Base-by-base conservation (phyloP, 768 basidiomycete genomes). In the Suillus luteus region DNA sequence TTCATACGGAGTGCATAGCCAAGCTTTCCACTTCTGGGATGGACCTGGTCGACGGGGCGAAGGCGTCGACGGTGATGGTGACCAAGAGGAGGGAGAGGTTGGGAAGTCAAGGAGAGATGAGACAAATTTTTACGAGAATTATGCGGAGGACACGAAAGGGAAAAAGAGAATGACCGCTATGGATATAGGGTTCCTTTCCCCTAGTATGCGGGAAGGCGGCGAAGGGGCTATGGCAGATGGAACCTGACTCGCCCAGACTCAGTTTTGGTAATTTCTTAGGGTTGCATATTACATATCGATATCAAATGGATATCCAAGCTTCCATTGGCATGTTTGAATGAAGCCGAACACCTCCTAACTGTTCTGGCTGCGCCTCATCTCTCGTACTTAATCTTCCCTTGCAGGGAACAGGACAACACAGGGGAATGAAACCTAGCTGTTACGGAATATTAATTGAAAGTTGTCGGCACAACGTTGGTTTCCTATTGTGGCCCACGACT, bases 1-100 rank as follows among this genome's bases (percentile, higher is more conserved):
- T 11, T 92, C 90, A 7, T 94, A 94, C 67, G 95, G 95, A 11
- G 95, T 97, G 51, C 89, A 92, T 65, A 91, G 89, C 65, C 89
- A 93, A 68, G 93, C 94, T 9, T 94, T 89, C 75, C 92, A 95
- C 74, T 95, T 95, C 77, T 95, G 92, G 92, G 92, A 93, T 67
- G 92, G 92, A 0, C 92, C 92, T 3, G 92, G 92, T 5, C 79
- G 91, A 58, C 78, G 77, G 8, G 81, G 81, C 8, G 76, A 75
- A 27, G 76, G 65, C 35, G 66, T 68, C 33, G 81, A 78, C 61
- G 76, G 75, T 37, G 71, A 72, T 19, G 75, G 76, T 17, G 64
- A 63, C n/a, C 44, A 46, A 9, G 51, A 35, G 5, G 52, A 52
- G 10, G 66, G 41, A 15, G 69, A 67, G n/a, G 65, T 76, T 15